Evolutionary conservation across 2,329 filamentous ascomycete genomes (phyloP), one percentile per base, ranked within the genome.

Genomic region (Fusarium cyanostomum): DNA sequence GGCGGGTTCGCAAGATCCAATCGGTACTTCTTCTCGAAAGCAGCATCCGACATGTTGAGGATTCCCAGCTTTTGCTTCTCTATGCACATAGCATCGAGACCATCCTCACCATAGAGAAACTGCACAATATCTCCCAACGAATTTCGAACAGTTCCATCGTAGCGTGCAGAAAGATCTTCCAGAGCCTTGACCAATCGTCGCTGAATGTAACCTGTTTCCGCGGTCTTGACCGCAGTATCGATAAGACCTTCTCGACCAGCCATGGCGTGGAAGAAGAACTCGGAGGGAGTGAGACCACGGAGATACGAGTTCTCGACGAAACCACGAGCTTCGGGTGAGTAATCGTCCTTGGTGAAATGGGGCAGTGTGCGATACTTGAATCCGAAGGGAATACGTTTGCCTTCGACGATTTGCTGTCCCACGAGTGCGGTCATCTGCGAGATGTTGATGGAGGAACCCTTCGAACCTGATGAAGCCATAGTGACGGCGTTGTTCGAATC

Each of bases 251-350:
- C 95, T 82, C 95, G 89, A 92, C 95, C 95, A 84, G 95, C 95
- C 95, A 99, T 99, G 74, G 95, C 95, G 86, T 99, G 95, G 85
- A 99, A 99, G 82, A 97, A 99, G 81, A 99, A 99, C 71, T 99
- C 95, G 1, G 92, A 90, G 0, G 95, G 95, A 0, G 96, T 99
- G 57, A 99, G 81, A 53, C 95, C 95, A 82, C 95, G 92, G 11
- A 99, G 86, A 72, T 99, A 99, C 0, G 95, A 99, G 80, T 99
- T 99, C 78, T 99, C 95, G 16, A 99, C 95, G 73, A 99, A 99
- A 37, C 95, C 95, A 81, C 95, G 90, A 41, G 95, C 94, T 75
- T 97, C 94, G 10, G 95, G 93, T 16, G 94, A 98, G 78, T 98
- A 99, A 77, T 99, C 96, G 71, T 99, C 96, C 82, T 99, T 99